phyloP scores from a whole-genome alignment of 768 basidiomycete genomes.

The Royoungia palumana region DNA sequence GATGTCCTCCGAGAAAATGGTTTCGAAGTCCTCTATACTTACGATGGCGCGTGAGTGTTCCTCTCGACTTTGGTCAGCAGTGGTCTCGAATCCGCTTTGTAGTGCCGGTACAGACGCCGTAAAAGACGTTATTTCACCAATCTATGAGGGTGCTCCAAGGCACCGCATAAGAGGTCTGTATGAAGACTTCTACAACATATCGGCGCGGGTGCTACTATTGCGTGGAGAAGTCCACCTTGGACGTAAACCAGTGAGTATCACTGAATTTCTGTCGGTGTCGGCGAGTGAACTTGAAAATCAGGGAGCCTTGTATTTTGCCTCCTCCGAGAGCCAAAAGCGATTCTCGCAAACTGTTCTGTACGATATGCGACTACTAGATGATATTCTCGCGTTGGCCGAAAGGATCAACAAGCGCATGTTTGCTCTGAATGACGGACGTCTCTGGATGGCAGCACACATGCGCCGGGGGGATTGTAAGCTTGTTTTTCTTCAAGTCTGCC shows the following conservation, averaged over 20 bases:
- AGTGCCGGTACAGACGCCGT: conserved; percentile 38
- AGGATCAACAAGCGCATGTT: conserved; percentile 33
- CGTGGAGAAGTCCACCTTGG: conserved; percentile 36
- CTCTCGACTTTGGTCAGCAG: not conserved
- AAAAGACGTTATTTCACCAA: conserved; percentile 37
- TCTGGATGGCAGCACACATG: conserved; percentile 46
- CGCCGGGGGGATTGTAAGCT: conserved; percentile 43
- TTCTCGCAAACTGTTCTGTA: conserved; percentile 33
- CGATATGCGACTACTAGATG: conserved; percentile 24
- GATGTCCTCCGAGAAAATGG: conserved; percentile 36
- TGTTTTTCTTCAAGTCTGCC: not conserved
- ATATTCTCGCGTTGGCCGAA: conserved; percentile 29
- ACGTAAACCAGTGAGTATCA: conserved; percentile 37
- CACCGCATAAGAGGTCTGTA: conserved; percentile 34
- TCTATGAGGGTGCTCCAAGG: conserved; percentile 33
- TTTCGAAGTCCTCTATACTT: conserved; percentile 42
- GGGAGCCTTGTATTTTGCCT: conserved; percentile 36
- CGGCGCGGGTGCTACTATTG: conserved; percentile 37
- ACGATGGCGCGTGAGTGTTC: conserved; percentile 39
- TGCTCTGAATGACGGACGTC: conserved; percentile 25
- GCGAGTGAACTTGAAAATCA: conserved; percentile 6
- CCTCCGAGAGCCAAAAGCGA: conserved; percentile 22
- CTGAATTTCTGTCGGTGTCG: not conserved
- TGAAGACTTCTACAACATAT: conserved; percentile 36
- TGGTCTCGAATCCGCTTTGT: not conserved